Conservation (phyloP, 306 rosid genomes). For the Comarum palustre region DNA sequence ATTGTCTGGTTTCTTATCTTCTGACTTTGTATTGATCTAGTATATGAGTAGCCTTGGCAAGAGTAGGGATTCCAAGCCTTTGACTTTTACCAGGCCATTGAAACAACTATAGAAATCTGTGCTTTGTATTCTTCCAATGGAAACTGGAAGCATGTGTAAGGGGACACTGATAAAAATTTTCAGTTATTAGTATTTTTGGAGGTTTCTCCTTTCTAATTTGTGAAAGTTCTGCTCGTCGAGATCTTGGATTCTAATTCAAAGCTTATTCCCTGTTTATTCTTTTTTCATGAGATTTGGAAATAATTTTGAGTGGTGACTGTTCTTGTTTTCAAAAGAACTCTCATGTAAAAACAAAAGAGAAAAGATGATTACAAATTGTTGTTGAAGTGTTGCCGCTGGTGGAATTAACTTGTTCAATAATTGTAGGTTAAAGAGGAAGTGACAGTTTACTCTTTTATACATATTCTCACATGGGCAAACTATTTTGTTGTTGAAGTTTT, state of each 20-base stretch:
- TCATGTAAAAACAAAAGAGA: too few species aligned
- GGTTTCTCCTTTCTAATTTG: neutral
- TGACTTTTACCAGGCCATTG: neutral
- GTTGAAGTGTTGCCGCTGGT: neutral
- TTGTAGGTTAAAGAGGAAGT: neutral
- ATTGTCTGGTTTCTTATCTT: neutral
- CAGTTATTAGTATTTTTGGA: neutral
- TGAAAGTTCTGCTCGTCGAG: neutral
- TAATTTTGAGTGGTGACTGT: neutral
- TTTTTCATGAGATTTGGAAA: neutral
- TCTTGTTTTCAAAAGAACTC: too few species aligned
- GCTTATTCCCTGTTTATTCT: neutral
- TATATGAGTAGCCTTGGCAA: too few species aligned
- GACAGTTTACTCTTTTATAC: neutral
- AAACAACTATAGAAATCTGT: neutral
- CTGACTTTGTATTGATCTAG: neutral
- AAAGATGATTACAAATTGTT: too few species aligned
- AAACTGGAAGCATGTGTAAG: neutral
- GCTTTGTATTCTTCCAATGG: neutral
- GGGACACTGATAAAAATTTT: neutral
- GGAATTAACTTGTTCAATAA: neutral
- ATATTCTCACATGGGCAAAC: neutral
- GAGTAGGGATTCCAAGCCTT: too few species aligned
- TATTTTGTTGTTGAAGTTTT: neutral
- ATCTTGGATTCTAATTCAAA: neutral